Base-by-base conservation (phyloP, 108 stramenopile species). In the Cylindrotheca fusiformis region DNA sequence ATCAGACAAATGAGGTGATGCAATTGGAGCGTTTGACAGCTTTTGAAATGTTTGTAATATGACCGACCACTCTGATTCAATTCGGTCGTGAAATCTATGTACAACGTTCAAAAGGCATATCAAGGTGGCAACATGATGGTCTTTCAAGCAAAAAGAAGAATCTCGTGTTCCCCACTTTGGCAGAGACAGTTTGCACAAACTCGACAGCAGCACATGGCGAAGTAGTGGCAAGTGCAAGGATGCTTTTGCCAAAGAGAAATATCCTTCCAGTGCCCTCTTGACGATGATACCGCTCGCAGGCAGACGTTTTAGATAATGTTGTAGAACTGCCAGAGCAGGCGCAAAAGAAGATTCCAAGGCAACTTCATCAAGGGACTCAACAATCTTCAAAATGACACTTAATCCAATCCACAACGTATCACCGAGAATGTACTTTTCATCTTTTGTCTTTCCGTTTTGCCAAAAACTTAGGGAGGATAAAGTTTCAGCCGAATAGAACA, bases 161-260 rank as follows among this genome's bases (percentile, higher is more conserved):
- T 88, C 79, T 28, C 82, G 81, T 47, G 86, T 84, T 44, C 88
- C 88, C 88, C 93, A 90, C n/a, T 85, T 64, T 24, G 93, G 93
- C 22, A 94, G 60, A n/a, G 85, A 88, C 8, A 94, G 68, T 59
- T 94, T 94, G 69, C 87, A 90, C 14, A 94, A 59, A 6, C 88
- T 88, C 22, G 89, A 75, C 4, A 94, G 58, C 32, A 94, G 65
- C 1, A 86, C 86, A 24, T 81, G 72, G 32, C 91, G 62, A 12
- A 86, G 75, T 71, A 88, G 61, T 36, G 66, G 56, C 57, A 48
- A 63, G 8, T 61, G 46, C 47, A 78, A 30, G 0, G 64, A 66
- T 2, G 61, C 28, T 17, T 63, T 76, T 8, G 89, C 79, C 31
- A 90, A 58, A 2, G 72, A 53, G 44, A 67, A 64, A 45, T 85